A percentile compares a stretch with the other conserved stretches of the same genome.
Conservation (phyloP, 192 early-diverging fungal species). For the Backusella morwellensis region DNA sequence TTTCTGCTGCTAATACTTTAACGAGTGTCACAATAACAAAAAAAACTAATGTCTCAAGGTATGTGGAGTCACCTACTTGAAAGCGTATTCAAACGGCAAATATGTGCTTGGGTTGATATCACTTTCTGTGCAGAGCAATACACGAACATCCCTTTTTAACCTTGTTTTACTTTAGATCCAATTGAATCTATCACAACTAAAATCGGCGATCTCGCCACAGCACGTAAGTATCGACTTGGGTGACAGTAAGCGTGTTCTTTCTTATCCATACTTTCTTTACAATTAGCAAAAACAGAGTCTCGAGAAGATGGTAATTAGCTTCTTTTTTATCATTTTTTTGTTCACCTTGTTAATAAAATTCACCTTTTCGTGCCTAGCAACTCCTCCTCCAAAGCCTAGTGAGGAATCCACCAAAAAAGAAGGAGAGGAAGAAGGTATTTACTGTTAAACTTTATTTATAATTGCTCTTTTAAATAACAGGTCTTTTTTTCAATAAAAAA, state of each 20-base stretch:
- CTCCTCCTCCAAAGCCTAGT: neutral
- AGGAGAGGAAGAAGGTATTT: too few relatives aligned
- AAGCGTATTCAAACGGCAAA: neutral
- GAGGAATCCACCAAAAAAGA: neutral
- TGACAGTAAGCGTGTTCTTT: neutral
- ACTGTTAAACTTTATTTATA: neutral
- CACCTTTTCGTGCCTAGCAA: neutral
- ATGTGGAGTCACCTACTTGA: neutral
- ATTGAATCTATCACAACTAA: constrained; percentile 4
- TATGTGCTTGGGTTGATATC: neutral
- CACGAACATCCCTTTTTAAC: neutral
- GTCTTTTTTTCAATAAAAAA: neutral
- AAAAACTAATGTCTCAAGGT: neutral
- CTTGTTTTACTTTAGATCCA: neutral
- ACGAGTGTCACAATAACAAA: neutral
- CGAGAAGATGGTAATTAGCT: neutral
- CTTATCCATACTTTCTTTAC: neutral
- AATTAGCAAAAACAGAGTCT: neutral
- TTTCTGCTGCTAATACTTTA: neutral
- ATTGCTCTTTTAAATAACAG: neutral
- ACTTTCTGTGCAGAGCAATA: neutral
- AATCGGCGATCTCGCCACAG: constrained; percentile 15
- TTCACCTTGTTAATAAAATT: neutral
- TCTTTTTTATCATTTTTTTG: neutral
- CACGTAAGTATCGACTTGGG: neutral